Conservation (phyloP, 2,329 filamentous ascomycete genomes). For the Diatrype stigma region DNA sequence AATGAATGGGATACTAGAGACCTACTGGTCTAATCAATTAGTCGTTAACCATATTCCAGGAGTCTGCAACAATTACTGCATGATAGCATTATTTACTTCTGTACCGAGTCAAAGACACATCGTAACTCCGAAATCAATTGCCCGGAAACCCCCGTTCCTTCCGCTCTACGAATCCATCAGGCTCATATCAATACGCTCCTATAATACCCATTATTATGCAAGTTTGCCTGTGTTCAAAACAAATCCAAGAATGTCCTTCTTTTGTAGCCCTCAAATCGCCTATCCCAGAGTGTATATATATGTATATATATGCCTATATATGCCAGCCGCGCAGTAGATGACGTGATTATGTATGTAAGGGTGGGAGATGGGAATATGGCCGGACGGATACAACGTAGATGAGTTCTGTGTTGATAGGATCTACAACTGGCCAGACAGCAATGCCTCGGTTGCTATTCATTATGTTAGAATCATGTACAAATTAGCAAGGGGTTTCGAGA, state of each 20-base stretch:
- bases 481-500: neutral
- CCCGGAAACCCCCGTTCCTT: neutral
- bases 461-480: conserved; percentile 23
- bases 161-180: neutral
- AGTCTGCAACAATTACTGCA: too few relatives aligned
- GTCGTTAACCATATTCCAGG: too few relatives aligned
- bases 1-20: too few relatives aligned
- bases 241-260: neutral
- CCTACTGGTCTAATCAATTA: too few relatives aligned
- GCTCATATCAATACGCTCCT: neutral
- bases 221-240: neutral
- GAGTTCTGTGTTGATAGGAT: neutral
- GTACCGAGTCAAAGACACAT: neutral
- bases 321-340: neutral
- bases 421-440: conserved; percentile 72
- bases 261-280: neutral
- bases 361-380: neutral
- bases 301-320: too few relatives aligned
- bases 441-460: conserved; percentile 65
- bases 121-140: neutral
- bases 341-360: neutral
- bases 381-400: neutral
- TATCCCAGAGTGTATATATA: neutral
- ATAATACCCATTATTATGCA: neutral
- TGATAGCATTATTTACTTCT: too few relatives aligned